Percentiles rank a stretch among this genome's conserved stretches.
Conservation (phyloP, 2,329 filamentous ascomycete species). For the Colletotrichum scovillei region DNA sequence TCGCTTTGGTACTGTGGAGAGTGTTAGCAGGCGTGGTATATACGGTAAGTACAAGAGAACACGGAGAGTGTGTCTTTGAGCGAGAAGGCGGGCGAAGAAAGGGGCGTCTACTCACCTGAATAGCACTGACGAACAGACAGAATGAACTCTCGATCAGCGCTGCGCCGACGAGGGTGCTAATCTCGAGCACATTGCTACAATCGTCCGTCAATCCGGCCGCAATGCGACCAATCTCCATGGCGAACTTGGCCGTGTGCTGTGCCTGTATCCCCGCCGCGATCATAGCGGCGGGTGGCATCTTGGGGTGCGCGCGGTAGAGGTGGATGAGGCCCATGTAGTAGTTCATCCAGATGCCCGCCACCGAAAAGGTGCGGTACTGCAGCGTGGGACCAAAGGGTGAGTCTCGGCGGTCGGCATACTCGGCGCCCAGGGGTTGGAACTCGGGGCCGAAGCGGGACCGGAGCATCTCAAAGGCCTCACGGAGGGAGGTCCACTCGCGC, state of each 20-base stretch:
- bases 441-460: constrained; percentile 74
- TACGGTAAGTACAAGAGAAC: neutral
- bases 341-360: constrained; percentile 88
- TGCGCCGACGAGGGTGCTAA: constrained; percentile 83
- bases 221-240: constrained; percentile 83
- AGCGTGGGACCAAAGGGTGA: constrained; percentile 85
- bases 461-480: constrained; percentile 76
- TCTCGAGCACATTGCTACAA: constrained; percentile 61
- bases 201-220: constrained; percentile 76
- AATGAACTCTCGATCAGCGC: constrained; percentile 86
- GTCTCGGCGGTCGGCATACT: constrained; percentile 69
- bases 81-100: neutral
- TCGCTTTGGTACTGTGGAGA: constrained; percentile 73
- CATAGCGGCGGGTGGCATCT: constrained; percentile 92
- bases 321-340: constrained; percentile 88
- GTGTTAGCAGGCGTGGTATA: constrained; percentile 31
- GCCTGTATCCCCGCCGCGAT: constrained; percentile 85
- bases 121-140: constrained; percentile 85
- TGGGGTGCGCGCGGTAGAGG: constrained; percentile 84
- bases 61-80: neutral
- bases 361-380: constrained; percentile 87
- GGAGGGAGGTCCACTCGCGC: constrained; percentile 82
- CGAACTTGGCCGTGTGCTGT: constrained; percentile 75
- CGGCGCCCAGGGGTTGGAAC: constrained; percentile 80
- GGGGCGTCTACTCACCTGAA: constrained; percentile 64